phyloP scores from a whole-genome alignment of 2,329 filamentous ascomycete genomes.

The Colletotrichum spinosum region DNA sequence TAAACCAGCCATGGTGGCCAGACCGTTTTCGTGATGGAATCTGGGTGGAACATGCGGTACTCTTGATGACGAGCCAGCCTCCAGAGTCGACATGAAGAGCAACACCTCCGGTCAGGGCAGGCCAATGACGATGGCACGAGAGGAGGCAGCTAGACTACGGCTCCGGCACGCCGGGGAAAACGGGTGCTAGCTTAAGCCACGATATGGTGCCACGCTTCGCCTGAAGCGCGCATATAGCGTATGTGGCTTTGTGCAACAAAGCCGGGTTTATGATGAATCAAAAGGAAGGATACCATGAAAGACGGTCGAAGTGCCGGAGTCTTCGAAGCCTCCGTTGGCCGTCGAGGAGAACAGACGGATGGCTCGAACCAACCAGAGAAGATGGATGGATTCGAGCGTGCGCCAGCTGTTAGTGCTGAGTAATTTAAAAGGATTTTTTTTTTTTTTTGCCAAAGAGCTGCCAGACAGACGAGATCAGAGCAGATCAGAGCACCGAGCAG shows the following conservation, averaged over 20 bases:
- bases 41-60: conserved; percentile 2
- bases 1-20: conserved; percentile 12
- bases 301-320: conserved; percentile 24
- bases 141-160: conserved; percentile 5
- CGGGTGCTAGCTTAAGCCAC: conserved; percentile 21
- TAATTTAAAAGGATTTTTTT: conserved; percentile 24
- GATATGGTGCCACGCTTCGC: conserved; percentile 7
- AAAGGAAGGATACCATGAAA: neutral
- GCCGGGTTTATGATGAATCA: conserved; percentile 7
- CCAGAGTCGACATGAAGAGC: neutral
- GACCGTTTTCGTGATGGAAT: conserved; percentile 4
- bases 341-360: conserved; percentile 16
- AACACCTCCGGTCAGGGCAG: conserved; percentile 5
- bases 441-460: neutral
- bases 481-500: no score
- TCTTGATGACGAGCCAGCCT: neutral
- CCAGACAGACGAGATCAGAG: no score
- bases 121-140: conserved; percentile 1
- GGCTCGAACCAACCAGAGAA: conserved; percentile 13
- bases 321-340: conserved; percentile 25
- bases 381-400: conserved; percentile 13
- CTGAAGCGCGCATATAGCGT: neutral
- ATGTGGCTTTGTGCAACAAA: conserved; percentile 28
- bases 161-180: conserved; percentile 9
- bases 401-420: conserved; percentile 28